Evolutionary conservation across 2,329 filamentous ascomycete genomes (phyloP).

Genomic region (Fusarium virguliforme): DNA sequence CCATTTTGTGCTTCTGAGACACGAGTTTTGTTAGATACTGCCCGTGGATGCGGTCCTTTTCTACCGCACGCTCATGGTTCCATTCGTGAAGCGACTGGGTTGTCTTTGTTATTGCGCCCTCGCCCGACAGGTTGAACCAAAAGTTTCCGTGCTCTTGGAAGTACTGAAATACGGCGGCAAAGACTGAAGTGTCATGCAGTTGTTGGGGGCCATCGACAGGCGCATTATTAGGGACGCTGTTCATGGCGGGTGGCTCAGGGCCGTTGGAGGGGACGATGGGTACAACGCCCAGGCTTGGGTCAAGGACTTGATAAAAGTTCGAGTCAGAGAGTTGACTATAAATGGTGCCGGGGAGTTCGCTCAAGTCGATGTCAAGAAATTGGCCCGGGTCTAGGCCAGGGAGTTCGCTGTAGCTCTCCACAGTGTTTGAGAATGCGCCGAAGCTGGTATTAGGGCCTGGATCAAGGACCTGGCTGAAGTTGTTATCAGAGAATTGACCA

Average conservation of each 20-base stretch:
- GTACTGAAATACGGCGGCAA: neutral
- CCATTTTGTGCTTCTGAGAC: rapidly evolving
- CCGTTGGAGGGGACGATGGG: rapidly evolving
- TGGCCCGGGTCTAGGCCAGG: too few relatives aligned
- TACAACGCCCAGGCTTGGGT: neutral
- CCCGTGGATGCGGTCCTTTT: neutral
- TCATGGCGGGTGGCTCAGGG: rapidly evolving
- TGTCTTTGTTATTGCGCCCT: conserved; percentile 4
- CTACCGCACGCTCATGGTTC: neutral
- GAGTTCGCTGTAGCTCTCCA: too few relatives aligned
- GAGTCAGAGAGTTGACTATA: too few relatives aligned
- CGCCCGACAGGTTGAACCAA: conserved; percentile 7
- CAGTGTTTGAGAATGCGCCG: too few relatives aligned
- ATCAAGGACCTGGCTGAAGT: too few relatives aligned
- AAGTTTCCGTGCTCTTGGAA: neutral
- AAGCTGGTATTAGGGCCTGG: too few relatives aligned
- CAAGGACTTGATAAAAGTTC: neutral
- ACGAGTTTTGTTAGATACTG: neutral
- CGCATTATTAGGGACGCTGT: rapidly evolving
- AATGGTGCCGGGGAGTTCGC: too few relatives aligned
- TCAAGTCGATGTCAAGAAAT: too few relatives aligned
- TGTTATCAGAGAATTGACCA: too few relatives aligned
- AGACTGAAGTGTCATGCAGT: neutral
- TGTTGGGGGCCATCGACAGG: rapidly evolving
- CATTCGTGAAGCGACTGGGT: neutral